Base-by-base conservation (phyloP, 805 yeast genomes). In the Lachancea lanzarotensis region DNA sequence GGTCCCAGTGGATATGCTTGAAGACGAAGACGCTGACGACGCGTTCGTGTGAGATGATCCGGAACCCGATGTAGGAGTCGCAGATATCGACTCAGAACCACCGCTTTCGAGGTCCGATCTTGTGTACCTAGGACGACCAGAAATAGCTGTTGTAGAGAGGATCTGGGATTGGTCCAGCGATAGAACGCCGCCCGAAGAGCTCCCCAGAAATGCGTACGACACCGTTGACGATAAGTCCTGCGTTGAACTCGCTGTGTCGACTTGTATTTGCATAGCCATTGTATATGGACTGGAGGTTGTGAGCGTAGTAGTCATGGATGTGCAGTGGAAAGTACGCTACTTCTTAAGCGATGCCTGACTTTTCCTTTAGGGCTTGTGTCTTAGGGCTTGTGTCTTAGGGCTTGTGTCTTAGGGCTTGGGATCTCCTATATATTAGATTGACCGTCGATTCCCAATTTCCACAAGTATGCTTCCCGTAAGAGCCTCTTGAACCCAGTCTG, bases 91-190 rank as follows among this genome's bases (percentile, higher is more conserved):
- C 7, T 29, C 31, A 29, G 31, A 12, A 13, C 13, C 31, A 5
- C 7, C 11, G 31, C 31, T 29, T 7, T 5, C 15, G 13, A 3
- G 5, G 5, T 5, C 13, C 5, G 31, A 29, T 29, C 35, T 32
- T 32, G 35, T n/a, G 16, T 11, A 32, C 11, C 35, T 32, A 19
- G 19, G 35, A 11, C 11, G 18, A 3, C 7, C 4, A 3, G 35
- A 32, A 4, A 32, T 11, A 4, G 35, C 35, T 15, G 35, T 32
- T 10, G 46, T 40, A 43, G 44, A 37, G 25, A 47, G 38, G 33
- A 44, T 47, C 41, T 27, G 40, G 16, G 45, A 44, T 27, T 22
- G 38, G 29, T 38, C 47, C 17, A 43, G 43, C 37, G 50, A 40
- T 19, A 47, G 40, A 33, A 47, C 33, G 19, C 42, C 38, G 25